phyloP scores from a whole-genome alignment of 495 filamentous ascomycete species.

The Xylaria intraflava region DNA sequence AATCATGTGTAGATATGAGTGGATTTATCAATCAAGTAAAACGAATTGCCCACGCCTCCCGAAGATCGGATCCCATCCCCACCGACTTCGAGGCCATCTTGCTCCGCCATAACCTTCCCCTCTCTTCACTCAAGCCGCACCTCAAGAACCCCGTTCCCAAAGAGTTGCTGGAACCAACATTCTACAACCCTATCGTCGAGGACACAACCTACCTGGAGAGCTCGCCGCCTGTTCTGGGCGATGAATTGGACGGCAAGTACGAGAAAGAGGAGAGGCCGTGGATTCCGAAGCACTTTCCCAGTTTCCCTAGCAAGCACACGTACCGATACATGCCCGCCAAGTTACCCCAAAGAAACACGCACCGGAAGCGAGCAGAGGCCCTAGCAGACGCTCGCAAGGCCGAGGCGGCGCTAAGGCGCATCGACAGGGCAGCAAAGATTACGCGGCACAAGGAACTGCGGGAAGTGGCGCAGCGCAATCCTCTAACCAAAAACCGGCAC shows the following conservation, averaged over 20 bases:
- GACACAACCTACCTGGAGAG: conserved; percentile 24
- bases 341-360: conserved; percentile 27
- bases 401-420: conserved; percentile 37
- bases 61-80: conserved; percentile 32
- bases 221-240: conserved; percentile 30
- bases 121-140: conserved; percentile 33
- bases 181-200: conserved; percentile 21
- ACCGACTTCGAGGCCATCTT: conserved; percentile 36
- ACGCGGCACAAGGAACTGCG: conserved; percentile 45
- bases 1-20: conserved; percentile 28
- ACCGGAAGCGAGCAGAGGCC: conserved; percentile 38
- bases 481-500: conserved; percentile 30
- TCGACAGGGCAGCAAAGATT: conserved; percentile 42
- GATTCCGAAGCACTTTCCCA: conserved; percentile 39
- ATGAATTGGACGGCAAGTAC: conserved; percentile 36
- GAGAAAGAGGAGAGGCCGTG: conserved; percentile 36
- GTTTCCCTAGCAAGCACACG: conserved; percentile 40
- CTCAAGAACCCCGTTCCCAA: conserved; percentile 33
- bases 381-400: conserved; percentile 40
- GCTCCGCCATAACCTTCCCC: conserved; percentile 29
- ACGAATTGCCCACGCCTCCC: conserved; percentile 27
- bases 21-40: conserved; percentile 28
- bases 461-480: conserved; percentile 29
- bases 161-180: conserved; percentile 24
- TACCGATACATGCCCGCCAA: conserved; percentile 37